These are phyloP conservation scores for Aspergillus clavatus DNA, from an alignment of 2,329 filamentous ascomycete genomes.

Conservation along the genomic window DNA sequence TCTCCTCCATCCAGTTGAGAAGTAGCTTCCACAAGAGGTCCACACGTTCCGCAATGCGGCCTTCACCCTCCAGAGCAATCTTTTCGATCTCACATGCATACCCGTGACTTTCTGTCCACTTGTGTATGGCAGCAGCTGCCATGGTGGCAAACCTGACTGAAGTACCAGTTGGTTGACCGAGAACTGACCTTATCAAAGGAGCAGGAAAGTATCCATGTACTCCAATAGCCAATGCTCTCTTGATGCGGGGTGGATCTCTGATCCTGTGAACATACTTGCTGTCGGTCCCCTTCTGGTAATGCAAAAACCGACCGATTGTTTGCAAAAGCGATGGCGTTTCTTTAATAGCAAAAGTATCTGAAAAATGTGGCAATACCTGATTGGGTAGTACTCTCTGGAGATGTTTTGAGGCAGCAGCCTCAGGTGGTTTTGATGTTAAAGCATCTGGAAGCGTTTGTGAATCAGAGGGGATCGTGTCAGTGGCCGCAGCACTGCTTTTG, in stretches of 20 bases:
- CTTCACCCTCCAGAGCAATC: constrained; percentile 90
- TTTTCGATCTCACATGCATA: constrained; percentile 83
- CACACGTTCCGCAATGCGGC: constrained; percentile 82
- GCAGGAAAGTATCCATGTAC: constrained; percentile 93
- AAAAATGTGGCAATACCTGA: constrained; percentile 46
- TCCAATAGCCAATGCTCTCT: constrained; percentile 85
- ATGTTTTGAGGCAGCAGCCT: constrained; percentile 32
- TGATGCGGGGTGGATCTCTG: constrained; percentile 66
- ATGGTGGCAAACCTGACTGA: constrained; percentile 89
- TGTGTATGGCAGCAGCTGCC: constrained; percentile 74
- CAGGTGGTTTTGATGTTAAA: constrained; percentile 23
- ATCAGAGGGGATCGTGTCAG: constrained; percentile 18
- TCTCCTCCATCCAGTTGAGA: constrained; percentile 89
- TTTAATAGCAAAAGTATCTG: constrained; percentile 42
- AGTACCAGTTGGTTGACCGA: constrained; percentile 92
- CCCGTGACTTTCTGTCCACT: constrained; percentile 72
- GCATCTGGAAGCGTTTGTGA: constrained; percentile 15
- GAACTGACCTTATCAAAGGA: constrained; percentile 76
- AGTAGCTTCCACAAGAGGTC: constrained; percentile 91
- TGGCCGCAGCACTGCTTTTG: constrained; percentile 20
- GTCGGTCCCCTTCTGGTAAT: constrained; percentile 52
- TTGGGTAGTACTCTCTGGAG: constrained; percentile 39
- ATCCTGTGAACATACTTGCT: constrained; percentile 68
- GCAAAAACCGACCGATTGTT: constrained; percentile 42
- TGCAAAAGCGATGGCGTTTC: constrained; percentile 62